Evolutionary conservation across 2,329 filamentous ascomycete genomes (phyloP), one percentile per base, ranked within the genome.

Genomic region (Mariannaea elegans): DNA sequence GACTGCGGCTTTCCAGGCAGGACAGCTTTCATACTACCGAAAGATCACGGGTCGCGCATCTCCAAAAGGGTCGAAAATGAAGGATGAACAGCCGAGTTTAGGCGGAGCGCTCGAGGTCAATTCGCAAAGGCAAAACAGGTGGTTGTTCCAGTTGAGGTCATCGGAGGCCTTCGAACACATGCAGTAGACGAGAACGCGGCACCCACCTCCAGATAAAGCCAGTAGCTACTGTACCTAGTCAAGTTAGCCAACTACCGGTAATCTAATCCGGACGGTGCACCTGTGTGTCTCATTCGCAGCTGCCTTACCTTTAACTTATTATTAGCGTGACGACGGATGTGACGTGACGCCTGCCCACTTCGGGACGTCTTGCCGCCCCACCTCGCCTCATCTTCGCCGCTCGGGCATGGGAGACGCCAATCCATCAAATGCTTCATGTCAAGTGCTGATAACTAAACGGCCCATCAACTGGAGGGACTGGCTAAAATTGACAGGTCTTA

Each of bases 1-100:
- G 89, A 84, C 81, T 87, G 87, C 75, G 92, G 91, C 80, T 89
- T 87, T 76, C 92, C 92, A 65, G 92, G 92, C 70, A 94, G 84
- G 79, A 94, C 87, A 74, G 87, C 86, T 83, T 89, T 88, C 90
- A 93, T 93, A 76, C 80, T 87, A 80, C 75, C 73, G 73, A 73
- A 44, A 47, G 36, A 52, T 56, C 58, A 65, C 49, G 53, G 42
- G 49, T 63, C 59, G 58, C 56, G 59, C 70, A 72, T 72, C 46
- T 67, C 68, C 54, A 50, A 47, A 45, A 16, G 48, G 39, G 12
- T 48, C 34, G 38, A 54, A 47, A 54, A 32, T 29, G 24, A 14
- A 23, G 19, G 23, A 18, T 42, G 42, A 39, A 29, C 34, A 49
- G 56, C 62, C 36, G 59, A 27, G 45, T 61, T 5, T 9, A 53